phyloP scores from a whole-genome alignment of 176 grass and related monocot species.

The Eremochloa ophiuroides region DNA sequence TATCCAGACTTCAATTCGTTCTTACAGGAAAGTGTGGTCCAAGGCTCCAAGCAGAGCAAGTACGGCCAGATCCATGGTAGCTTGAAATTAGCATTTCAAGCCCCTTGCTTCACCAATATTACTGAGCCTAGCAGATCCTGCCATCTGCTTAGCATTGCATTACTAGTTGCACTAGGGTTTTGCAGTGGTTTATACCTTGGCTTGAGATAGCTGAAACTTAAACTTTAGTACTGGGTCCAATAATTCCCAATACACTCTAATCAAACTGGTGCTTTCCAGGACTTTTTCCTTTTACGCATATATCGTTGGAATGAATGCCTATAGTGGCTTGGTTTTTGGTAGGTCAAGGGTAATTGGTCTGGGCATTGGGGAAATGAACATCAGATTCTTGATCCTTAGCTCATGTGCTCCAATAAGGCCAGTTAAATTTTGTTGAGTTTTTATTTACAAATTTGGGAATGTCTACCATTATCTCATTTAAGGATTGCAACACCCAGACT shows the following conservation, averaged over 20 bases:
- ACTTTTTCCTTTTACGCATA: not conserved
- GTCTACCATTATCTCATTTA: not conserved
- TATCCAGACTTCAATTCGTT: constrained; percentile 5
- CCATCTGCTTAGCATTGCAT: constrained; percentile 1
- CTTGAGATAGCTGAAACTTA: not conserved
- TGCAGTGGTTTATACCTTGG: not conserved
- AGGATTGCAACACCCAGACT: not conserved
- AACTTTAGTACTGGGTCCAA: not conserved
- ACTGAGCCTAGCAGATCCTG: not conserved
- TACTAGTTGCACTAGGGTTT: constrained; percentile 2
- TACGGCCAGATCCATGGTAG: not conserved
- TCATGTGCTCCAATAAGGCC: not conserved
- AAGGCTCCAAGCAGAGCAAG: constrained; percentile 21
- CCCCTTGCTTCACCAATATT: not conserved
- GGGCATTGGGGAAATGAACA: too few relatives aligned
- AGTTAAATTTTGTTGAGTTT: not conserved
- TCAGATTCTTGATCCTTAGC: not conserved
- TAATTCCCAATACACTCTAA: not conserved
- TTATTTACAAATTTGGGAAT: not conserved
- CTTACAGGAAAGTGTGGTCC: constrained; percentile 18
- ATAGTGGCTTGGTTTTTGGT: not conserved
- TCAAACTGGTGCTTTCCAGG: not conserved
- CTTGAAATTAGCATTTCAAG: constrained; percentile 3
- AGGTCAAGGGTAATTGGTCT: too few relatives aligned
- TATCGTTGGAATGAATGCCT: not conserved